Evolutionary conservation across 495 filamentous ascomycete species (phyloP).

Genomic region (Oidiodendron maius): DNA sequence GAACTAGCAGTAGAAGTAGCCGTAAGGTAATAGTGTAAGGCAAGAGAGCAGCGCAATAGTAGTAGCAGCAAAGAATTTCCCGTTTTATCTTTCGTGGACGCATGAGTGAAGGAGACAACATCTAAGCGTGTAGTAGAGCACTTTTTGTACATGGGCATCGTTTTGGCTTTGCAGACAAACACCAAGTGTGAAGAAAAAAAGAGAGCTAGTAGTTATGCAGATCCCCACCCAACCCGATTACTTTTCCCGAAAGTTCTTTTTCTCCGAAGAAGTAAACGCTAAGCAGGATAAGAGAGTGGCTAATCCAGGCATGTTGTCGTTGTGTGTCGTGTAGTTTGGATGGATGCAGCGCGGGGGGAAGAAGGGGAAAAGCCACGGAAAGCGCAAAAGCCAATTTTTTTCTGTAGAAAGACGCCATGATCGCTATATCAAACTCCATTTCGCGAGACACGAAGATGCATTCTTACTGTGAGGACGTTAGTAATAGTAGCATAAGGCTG

Average conservation of each 20-base stretch:
- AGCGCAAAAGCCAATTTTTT: constrained; percentile 17
- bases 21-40: no score
- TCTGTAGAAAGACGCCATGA: constrained; percentile 24
- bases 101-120: constrained; percentile 24
- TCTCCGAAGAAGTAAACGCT: constrained; percentile 30
- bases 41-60: constrained; percentile 19
- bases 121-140: no score
- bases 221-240: constrained; percentile 26
- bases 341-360: no score
- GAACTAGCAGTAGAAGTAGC: no score
- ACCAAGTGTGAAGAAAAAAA: no score
- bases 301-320: constrained; percentile 25
- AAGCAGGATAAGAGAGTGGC: constrained; percentile 25
- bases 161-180: no score
- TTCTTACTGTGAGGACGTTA: constrained; percentile 20
- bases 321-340: no score
- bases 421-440: constrained; percentile 26
- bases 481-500: not conserved
- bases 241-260: no score
- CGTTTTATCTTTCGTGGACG: constrained; percentile 22
- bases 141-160: constrained; percentile 27
- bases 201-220: no score
- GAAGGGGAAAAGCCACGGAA: constrained; percentile 21
- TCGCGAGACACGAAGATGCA: constrained; percentile 25
- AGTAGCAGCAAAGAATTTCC: no score